A percentile compares a stretch with the other conserved stretches of the same genome.
Conservation (phyloP, 2,329 filamentous ascomycete species). For the Balansia obtecta region DNA sequence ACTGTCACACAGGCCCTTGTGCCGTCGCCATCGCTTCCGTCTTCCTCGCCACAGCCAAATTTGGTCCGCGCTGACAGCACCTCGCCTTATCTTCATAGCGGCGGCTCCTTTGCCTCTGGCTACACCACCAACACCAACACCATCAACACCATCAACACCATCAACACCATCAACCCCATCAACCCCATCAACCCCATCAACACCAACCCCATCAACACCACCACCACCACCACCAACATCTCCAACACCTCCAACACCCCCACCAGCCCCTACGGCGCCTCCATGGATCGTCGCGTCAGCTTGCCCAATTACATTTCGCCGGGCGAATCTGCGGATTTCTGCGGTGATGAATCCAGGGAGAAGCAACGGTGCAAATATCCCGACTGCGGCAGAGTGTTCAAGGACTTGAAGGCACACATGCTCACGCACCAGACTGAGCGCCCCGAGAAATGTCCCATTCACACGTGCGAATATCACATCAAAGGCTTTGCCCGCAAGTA, state of each 20-base stretch:
- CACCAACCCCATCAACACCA: no score
- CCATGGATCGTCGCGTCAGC: constrained; percentile 49
- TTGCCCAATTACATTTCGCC: constrained; percentile 57
- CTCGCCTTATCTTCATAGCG: constrained; percentile 53
- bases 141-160: no score
- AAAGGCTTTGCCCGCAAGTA: constrained; percentile 94
- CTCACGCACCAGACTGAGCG: constrained; percentile 84
- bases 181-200: no score
- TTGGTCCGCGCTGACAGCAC: constrained; percentile 41
- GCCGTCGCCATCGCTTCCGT: constrained; percentile 48
- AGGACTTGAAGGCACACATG: constrained; percentile 89
- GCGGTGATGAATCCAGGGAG: constrained; percentile 52
- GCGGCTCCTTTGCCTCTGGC: constrained; percentile 37
- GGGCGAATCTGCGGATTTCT: constrained; percentile 43
- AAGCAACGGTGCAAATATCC: constrained; percentile 66
- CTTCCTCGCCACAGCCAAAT: constrained; percentile 35
- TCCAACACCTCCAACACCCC: no score
- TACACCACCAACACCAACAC: no score
- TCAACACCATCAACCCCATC: no score
- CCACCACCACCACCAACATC: no score
- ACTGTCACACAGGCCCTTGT: constrained; percentile 33
- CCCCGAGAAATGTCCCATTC: constrained; percentile 88
- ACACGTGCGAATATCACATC: constrained; percentile 79
- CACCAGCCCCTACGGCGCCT: constrained; percentile 41
- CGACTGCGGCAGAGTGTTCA: constrained; percentile 77